phyloP scores from a whole-genome alignment of 176 grass and related monocot genomes.

The Hordeum vulgare region MorexV3_pseudomolecules_assembly NC_058518.1:402651801-402652300 shows the following conservation, averaged over 20 bases:
- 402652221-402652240: too few relatives aligned
- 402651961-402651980: not conserved
- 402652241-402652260: too few relatives aligned
- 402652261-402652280: too few relatives aligned
- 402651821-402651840: not conserved
- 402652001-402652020: conserved; percentile 19
- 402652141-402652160: too few relatives aligned
- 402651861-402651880: not conserved
- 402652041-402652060: conserved; percentile 45
- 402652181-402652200: too few relatives aligned
- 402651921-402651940: not conserved
- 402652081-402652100: too few relatives aligned
- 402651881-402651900: not conserved
- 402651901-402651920: conserved; percentile 2
- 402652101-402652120: too few relatives aligned
- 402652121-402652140: too few relatives aligned
- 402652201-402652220: too few relatives aligned
- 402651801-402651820: not conserved
- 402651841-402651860: not conserved
- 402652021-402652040: conserved; percentile 33
- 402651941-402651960: not conserved
- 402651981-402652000: not conserved
- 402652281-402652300: too few relatives aligned
- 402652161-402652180: too few relatives aligned
- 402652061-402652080: not conserved